Conservation (phyloP, 352 stramenopile genomes). For the Pilasporangium apinafurcum region DNA sequence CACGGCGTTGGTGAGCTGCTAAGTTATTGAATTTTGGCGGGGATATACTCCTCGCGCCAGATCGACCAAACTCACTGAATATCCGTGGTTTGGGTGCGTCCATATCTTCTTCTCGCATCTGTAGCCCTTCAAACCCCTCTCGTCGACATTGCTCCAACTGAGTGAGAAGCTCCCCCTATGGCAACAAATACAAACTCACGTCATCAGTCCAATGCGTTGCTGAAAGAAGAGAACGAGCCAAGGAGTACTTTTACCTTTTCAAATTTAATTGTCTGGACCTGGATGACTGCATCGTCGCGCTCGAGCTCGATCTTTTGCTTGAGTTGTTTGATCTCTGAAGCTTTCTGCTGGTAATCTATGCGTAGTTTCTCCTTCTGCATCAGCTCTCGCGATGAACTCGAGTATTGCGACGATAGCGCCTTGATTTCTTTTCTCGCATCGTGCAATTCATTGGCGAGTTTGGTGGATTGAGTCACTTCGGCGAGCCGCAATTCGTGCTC, state of each 20-base stretch:
- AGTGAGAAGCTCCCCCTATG: constrained; percentile 18
- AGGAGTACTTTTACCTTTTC: constrained; percentile 50
- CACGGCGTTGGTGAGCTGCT: constrained; percentile 3
- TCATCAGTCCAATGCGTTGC: background rate
- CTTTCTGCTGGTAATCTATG: constrained; percentile 47
- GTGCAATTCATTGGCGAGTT: constrained; percentile 38
- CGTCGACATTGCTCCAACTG: constrained; percentile 30
- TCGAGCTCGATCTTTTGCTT: constrained; percentile 48
- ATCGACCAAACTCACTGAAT: constrained; percentile 22
- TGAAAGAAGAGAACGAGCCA: too few species aligned
- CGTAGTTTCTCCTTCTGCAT: constrained; percentile 47
- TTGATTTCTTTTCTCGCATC: constrained; percentile 47
- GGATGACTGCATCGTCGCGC: constrained; percentile 39
- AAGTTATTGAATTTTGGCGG: too few species aligned
- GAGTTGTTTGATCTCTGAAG: constrained; percentile 35
- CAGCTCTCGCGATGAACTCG: constrained; percentile 32
- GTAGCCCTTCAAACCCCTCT: constrained; percentile 35
- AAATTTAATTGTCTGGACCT: constrained; percentile 27
- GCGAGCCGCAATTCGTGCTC: constrained; percentile 45
- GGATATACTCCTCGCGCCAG: too few species aligned
- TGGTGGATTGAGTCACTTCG: constrained; percentile 48
- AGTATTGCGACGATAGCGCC: constrained; percentile 38
- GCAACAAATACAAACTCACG: background rate
- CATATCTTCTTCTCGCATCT: constrained; percentile 73
- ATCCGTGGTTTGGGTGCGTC: constrained; percentile 36